A percentile compares a stretch with the other conserved stretches of the same genome.
Evolutionary conservation across 73 alveolate species (phyloP).

Genomic region (Urostyla sp.): DNA sequence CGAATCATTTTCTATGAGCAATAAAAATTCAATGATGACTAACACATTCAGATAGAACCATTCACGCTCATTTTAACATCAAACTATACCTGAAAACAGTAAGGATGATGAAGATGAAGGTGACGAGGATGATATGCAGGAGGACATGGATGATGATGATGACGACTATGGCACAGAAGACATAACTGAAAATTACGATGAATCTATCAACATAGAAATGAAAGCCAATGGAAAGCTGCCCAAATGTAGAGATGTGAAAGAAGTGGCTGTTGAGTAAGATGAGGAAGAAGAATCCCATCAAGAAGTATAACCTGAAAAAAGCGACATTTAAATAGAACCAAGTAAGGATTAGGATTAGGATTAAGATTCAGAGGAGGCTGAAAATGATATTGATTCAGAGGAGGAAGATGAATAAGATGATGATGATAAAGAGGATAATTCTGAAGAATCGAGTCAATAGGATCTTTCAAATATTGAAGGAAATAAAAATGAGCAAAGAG

Average conservation of each 20-base stretch:
- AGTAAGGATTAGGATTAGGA: neutral
- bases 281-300: neutral
- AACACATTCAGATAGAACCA: neutral
- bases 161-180: too few species aligned
- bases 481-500: neutral
- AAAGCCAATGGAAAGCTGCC: too few species aligned
- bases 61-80: too few species aligned
- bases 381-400: neutral
- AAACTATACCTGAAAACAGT: too few species aligned
- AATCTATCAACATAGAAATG: too few species aligned
- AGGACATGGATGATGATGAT: too few species aligned
- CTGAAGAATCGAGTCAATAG: neutral
- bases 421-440: slow-evolving; percentile 13
- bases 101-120: too few species aligned
- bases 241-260: too few species aligned
- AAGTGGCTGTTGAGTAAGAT: slow-evolving; percentile 5
- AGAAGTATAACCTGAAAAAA: neutral
- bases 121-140: too few species aligned
- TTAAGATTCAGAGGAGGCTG: neutral
- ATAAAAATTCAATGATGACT: neutral
- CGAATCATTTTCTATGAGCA: slow-evolving; percentile 24
- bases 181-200: too few species aligned
- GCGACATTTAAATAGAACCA: neutral
- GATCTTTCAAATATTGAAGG: neutral
- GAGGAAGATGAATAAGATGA: neutral